These are phyloP conservation scores for Platanus orientalis DNA, from an alignment of 164 flowering plant species.

Conservation along the genomic window DNA sequence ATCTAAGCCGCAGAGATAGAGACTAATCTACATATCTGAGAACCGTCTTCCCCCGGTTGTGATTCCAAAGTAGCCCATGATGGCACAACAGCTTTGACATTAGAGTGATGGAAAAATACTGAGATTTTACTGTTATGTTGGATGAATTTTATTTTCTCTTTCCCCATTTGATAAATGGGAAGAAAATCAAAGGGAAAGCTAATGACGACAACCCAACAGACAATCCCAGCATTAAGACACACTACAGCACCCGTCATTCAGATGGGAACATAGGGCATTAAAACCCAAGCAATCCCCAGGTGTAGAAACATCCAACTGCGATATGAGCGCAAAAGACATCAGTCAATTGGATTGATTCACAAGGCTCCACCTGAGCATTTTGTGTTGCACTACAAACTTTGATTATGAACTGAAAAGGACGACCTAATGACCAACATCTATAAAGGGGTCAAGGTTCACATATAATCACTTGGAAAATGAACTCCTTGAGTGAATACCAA, in stretches of 20 bases:
- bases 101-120: not conserved
- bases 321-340: no score
- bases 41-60: no score
- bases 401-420: no score
- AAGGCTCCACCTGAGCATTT: not conserved
- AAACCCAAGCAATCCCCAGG: not conserved
- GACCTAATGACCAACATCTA: no score
- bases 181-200: not conserved
- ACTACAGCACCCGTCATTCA: not conserved
- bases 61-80: not conserved
- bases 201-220: no score
- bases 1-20: not conserved
- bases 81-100: not conserved
- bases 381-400: no score
- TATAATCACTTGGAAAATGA: no score
- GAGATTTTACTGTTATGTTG: not conserved
- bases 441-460: no score
- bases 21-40: not conserved
- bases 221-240: no score
- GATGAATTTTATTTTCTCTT: not conserved
- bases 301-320: not conserved
- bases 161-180: not conserved
- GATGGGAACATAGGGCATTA: not conserved
- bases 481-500: no score
- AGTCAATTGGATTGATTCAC: not conserved